A percentile compares a stretch with the other conserved stretches of the same genome.
Conservation (phyloP, 768 basidiomycete species). For the Mycena polygramma region DNA sequence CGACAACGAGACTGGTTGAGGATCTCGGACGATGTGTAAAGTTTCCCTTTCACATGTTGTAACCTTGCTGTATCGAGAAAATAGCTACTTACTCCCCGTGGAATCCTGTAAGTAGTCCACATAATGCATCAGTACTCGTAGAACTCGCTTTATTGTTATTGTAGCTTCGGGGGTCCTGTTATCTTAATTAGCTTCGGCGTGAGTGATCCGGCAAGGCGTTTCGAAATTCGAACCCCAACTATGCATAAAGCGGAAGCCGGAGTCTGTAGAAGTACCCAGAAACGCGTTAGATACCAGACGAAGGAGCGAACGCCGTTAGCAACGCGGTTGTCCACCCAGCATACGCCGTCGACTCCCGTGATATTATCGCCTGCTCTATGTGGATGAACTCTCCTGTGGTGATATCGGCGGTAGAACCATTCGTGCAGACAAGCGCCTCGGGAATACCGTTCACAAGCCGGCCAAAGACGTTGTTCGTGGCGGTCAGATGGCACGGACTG, state of each 20-base stretch:
- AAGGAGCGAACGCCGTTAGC: constrained; percentile 45
- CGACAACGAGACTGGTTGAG: constrained; percentile 15
- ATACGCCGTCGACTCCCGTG: constrained; percentile 38
- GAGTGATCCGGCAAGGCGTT: neutral
- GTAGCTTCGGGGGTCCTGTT: too few species aligned
- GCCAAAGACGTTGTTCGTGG: constrained; percentile 61
- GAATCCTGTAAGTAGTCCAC: constrained; percentile 13
- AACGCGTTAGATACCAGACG: neutral
- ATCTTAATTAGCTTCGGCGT: too few species aligned
- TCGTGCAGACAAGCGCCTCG: constrained; percentile 46
- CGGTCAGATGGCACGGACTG: constrained; percentile 55
- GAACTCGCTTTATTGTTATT: too few species aligned
- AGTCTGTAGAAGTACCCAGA: neutral
- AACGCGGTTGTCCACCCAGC: constrained; percentile 53
- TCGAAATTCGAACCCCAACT: too few species aligned
- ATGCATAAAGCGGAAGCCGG: neutral
- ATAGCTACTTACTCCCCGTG: constrained; percentile 18
- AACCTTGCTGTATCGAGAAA: constrained; percentile 1
- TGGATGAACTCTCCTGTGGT: constrained; percentile 58
- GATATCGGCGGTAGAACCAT: constrained; percentile 38
- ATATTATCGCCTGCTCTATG: constrained; percentile 53
- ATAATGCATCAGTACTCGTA: neutral
- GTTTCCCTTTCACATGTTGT: neutral
- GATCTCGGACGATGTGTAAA: neutral
- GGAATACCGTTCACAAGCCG: constrained; percentile 56